A percentile compares a stretch with the other conserved stretches of the same genome.
Conservation (phyloP, 805 yeast species). For the Blastobotrys terrestris region DNA sequence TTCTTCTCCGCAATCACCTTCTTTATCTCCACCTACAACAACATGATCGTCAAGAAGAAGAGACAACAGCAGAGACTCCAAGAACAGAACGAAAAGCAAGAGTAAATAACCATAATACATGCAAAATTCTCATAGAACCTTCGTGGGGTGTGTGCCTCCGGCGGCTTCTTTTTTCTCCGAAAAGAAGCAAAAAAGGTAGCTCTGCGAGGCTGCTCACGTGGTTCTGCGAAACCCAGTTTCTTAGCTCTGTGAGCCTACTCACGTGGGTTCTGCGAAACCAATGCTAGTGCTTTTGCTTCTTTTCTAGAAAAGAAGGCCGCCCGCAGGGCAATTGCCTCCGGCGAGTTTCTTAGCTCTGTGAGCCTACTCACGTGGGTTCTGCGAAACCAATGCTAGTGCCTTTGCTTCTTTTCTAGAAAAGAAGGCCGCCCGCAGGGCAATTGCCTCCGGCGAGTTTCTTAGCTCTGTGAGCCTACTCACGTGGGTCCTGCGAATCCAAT, state of each 20-base stretch:
- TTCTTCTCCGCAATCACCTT: slow-evolving; percentile 34
- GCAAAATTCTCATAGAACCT: too few species aligned
- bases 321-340: background rate
- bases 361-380: too few species aligned
- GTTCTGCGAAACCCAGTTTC: too few species aligned
- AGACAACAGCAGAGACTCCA: slow-evolving; percentile 8
- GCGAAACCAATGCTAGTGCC: background rate
- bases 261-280: too few species aligned
- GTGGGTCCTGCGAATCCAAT: too few species aligned
- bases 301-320: background rate
- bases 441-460: too few species aligned
- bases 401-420: too few species aligned
- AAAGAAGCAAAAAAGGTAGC: background rate
- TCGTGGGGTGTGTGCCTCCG: background rate
- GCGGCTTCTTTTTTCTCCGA: background rate
- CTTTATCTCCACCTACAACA: slow-evolving; percentile 34
- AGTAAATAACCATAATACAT: background rate
- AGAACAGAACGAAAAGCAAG: slow-evolving; percentile 1
- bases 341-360: too few species aligned
- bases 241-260: too few species aligned
- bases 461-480: too few species aligned
- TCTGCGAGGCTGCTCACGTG: too few species aligned
- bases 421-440: too few species aligned
- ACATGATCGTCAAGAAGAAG: slow-evolving; percentile 29
- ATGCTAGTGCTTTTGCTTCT: background rate